phyloP scores from a whole-genome alignment of 2,329 filamentous ascomycete genomes.

The Bipolaris cookei region DNA sequence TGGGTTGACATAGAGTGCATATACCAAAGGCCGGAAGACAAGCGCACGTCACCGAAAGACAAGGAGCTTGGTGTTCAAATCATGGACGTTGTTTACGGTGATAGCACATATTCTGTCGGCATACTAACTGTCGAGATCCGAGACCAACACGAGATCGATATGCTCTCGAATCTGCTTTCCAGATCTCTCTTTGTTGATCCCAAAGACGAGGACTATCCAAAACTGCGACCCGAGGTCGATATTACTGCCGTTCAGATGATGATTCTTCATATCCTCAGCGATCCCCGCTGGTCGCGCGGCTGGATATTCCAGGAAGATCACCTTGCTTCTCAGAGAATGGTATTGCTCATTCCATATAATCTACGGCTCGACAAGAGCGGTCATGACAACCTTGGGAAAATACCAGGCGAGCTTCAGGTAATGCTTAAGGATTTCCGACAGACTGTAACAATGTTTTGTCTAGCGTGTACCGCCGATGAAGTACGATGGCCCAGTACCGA shows the following conservation, averaged over 20 bases:
- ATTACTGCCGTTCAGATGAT: constrained; percentile 15
- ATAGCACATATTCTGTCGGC: constrained; percentile 17
- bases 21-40: constrained; percentile 22
- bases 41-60: constrained; percentile 5
- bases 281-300: constrained; percentile 27
- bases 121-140: constrained; percentile 19
- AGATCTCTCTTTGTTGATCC: constrained; percentile 9
- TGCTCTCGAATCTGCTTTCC: constrained; percentile 14
- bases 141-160: constrained; percentile 15
- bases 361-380: not conserved
- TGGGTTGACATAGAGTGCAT: constrained; percentile 34
- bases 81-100: constrained; percentile 30
- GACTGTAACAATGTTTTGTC: constrained; percentile 25
- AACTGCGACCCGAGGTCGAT: not conserved
- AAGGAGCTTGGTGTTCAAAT: constrained; percentile 21
- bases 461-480: constrained; percentile 13
- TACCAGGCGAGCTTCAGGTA: constrained; percentile 23
- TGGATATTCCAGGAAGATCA: constrained; percentile 38
- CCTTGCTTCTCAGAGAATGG: constrained; percentile 23
- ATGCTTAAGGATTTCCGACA: constrained; percentile 17
- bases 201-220: not conserved
- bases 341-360: constrained; percentile 21
- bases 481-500: constrained; percentile 11
- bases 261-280: constrained; percentile 21
- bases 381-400: constrained; percentile 7